Conservation (phyloP, 1,284 basidiomycete species). For the Cryptococcus hybrid region DNA sequence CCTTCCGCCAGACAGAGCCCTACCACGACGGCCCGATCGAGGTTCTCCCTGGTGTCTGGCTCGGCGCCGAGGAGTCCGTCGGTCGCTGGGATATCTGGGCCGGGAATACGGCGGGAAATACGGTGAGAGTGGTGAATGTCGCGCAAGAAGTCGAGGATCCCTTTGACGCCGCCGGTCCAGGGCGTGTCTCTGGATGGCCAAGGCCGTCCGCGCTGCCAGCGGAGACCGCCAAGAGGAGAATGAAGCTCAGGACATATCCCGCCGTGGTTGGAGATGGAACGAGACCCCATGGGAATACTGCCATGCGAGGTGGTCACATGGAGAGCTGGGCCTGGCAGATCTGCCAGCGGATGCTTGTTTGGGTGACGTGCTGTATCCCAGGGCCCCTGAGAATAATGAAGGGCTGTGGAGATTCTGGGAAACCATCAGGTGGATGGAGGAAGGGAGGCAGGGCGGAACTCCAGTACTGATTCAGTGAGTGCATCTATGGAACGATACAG, state of each 20-base stretch:
- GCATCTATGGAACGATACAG: too few relatives aligned
- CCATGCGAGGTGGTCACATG: constrained; percentile 93
- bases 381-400: too few relatives aligned
- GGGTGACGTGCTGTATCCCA: not conserved
- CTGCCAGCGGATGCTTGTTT: constrained; percentile 25
- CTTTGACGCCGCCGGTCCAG: constrained; percentile 54
- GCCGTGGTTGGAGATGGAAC: not conserved
- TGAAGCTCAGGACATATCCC: constrained; percentile 16
- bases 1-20: constrained; percentile 50
- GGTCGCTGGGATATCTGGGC: constrained; percentile 47
- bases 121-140: constrained; percentile 72
- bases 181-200: constrained; percentile 19
- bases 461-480: constrained; percentile 84
- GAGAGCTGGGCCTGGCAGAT: constrained; percentile 79
- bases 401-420: constrained; percentile 62
- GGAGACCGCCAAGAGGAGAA: not conserved
- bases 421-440: constrained; percentile 80
- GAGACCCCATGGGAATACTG: constrained; percentile 81
- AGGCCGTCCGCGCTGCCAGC: not conserved
- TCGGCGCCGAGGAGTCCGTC: constrained; percentile 92
- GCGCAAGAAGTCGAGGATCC: constrained; percentile 87
- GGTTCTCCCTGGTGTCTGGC: constrained; percentile 83
- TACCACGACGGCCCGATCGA: constrained; percentile 85
- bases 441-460: constrained; percentile 66
- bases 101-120: not conserved